Evolutionary conservation across 192 early-diverging fungal genomes (phyloP).

Genomic region (Coemansia umbellata): DNA sequence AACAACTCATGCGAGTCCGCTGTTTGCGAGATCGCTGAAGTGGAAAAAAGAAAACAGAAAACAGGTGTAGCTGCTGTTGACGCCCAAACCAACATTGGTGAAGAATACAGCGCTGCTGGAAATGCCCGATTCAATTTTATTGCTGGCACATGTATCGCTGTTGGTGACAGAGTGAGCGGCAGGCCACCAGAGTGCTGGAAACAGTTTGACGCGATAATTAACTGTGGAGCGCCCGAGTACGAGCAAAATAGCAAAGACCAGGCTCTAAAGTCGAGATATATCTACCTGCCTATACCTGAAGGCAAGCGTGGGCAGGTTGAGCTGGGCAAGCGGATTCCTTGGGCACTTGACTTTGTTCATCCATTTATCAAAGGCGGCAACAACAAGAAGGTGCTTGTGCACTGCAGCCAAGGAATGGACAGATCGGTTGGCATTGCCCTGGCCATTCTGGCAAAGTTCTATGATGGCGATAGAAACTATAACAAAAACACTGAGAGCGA

Average conservation of each 20-base stretch:
- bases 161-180: slow-evolving; percentile 55
- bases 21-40: not conserved
- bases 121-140: slow-evolving; percentile 46
- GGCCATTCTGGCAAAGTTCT: slow-evolving; percentile 58
- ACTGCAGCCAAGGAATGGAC: slow-evolving; percentile 80
- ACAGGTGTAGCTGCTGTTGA: not conserved
- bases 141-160: slow-evolving; percentile 57
- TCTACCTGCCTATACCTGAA: slow-evolving; percentile 76
- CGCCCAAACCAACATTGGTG: not conserved
- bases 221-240: slow-evolving; percentile 67
- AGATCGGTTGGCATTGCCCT: slow-evolving; percentile 76
- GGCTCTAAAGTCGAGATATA: slow-evolving; percentile 37
- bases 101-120: not conserved
- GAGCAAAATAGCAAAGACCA: slow-evolving; percentile 12
- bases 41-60: no score
- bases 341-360: slow-evolving; percentile 54
- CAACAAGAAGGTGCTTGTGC: slow-evolving; percentile 57
- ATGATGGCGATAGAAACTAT: slow-evolving; percentile 49
- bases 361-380: slow-evolving; percentile 25
- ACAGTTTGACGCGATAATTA: slow-evolving; percentile 75
- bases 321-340: slow-evolving; percentile 57
- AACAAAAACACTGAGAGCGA: not conserved
- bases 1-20: not conserved
- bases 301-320: slow-evolving; percentile 81
- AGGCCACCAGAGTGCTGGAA: slow-evolving; percentile 58